phyloP scores from a whole-genome alignment of 345 rosid genomes.

The Cardamine chenopodiifolia region DNA sequence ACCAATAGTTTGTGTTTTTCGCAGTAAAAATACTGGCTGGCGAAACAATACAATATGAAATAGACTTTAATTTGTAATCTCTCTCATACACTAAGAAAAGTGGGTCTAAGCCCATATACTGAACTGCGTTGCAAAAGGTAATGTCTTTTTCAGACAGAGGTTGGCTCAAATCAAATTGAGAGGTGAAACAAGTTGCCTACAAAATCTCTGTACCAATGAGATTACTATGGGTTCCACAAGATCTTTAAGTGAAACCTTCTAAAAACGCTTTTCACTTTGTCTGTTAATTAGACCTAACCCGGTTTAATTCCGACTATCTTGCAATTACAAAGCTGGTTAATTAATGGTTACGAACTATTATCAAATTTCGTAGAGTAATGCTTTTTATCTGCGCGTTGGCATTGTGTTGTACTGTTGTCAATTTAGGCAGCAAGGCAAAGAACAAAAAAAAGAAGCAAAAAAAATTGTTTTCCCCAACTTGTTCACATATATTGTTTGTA shows the following conservation, averaged over 20 bases:
- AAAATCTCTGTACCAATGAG: constrained; percentile 43
- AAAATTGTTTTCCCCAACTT: constrained; percentile 7
- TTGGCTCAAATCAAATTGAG: constrained; percentile 46
- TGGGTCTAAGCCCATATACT: constrained; percentile 40
- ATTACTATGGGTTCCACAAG: constrained; percentile 38
- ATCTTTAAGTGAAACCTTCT: constrained; percentile 28
- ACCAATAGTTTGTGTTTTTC: constrained; percentile 2
- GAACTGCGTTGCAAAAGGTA: constrained; percentile 43
- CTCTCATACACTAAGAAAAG: neutral
- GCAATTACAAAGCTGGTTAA: constrained; percentile 18
- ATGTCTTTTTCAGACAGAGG: constrained; percentile 46
- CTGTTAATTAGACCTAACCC: neutral
- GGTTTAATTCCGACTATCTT: constrained; percentile 8
- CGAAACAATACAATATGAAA: neutral
- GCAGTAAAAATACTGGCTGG: constrained; percentile 1
- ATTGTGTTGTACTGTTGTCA: constrained; percentile 31
- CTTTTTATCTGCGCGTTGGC: neutral
- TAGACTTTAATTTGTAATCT: constrained; percentile 1
- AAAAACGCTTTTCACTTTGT: constrained; percentile 25
- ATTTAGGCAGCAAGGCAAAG: constrained; percentile 25
- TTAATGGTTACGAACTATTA: neutral
- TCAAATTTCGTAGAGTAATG: neutral
- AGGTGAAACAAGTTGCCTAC: constrained; percentile 41
- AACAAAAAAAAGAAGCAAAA: constrained; percentile 21
- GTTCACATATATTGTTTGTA: constrained; percentile 4